Evolutionary conservation across 2,329 filamentous ascomycete genomes (phyloP).

Genomic region (Trichoderma afroharzianum): DNA sequence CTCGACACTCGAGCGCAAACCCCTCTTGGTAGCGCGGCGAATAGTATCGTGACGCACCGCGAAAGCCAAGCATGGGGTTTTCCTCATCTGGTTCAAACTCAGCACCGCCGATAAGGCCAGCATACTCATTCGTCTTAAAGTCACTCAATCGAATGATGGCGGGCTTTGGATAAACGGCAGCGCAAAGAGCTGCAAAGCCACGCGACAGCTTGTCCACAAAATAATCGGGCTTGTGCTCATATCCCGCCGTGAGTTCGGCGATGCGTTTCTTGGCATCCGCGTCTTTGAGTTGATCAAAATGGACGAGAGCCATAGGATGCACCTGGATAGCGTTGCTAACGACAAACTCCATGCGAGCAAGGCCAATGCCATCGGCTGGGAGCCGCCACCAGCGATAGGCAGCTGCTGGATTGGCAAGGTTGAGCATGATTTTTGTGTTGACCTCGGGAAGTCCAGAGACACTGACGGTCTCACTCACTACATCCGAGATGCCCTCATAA

Average conservation of each 20-base stretch:
- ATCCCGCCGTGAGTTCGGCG: slow-evolving; percentile 28
- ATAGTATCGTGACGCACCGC: slow-evolving; percentile 40
- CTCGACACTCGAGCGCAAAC: slow-evolving; percentile 38
- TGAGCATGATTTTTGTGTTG: slow-evolving; percentile 36
- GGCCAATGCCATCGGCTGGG: slow-evolving; percentile 36
- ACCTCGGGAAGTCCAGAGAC: slow-evolving; percentile 24
- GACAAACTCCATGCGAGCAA: slow-evolving; percentile 40
- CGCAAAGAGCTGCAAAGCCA: slow-evolving; percentile 36
- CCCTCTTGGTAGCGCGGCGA: slow-evolving; percentile 37
- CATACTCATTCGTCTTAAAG: slow-evolving; percentile 41
- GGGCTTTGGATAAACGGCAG: slow-evolving; percentile 36
- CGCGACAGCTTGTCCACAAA: slow-evolving; percentile 36
- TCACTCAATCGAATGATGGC: slow-evolving; percentile 39
- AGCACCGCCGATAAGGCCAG: slow-evolving; percentile 36
- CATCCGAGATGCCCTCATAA: slow-evolving; percentile 34
- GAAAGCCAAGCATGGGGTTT: slow-evolving; percentile 41
- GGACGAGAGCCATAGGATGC: slow-evolving; percentile 36
- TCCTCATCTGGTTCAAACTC: slow-evolving; percentile 39
- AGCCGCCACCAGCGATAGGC: slow-evolving; percentile 40
- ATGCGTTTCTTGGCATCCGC: slow-evolving; percentile 27
- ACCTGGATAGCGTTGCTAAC: slow-evolving; percentile 35
- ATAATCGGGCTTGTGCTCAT: slow-evolving; percentile 35
- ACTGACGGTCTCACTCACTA: slow-evolving; percentile 31
- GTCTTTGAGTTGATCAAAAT: slow-evolving; percentile 32
- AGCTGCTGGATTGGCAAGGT: slow-evolving; percentile 36